These are phyloP conservation scores for Stagonosporopsis chrysanthemi DNA, from an alignment of 2,329 filamentous ascomycete species.

Conservation along the genomic window DNA sequence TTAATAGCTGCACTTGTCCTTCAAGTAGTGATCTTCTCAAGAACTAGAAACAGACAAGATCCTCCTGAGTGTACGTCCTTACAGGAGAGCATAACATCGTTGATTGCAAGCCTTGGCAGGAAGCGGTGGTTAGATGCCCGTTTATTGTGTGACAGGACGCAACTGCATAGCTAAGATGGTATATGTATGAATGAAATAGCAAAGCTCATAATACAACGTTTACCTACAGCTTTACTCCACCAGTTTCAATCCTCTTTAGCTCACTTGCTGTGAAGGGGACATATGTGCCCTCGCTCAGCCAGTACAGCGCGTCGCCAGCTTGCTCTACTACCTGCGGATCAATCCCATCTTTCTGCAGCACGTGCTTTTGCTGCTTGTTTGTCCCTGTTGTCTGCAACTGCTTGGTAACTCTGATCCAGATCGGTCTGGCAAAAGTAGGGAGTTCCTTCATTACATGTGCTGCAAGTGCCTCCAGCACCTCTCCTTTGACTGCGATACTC, in stretches of 20 bases:
- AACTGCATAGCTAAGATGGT: not conserved
- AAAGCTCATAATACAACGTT: not conserved
- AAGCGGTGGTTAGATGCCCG: not conserved
- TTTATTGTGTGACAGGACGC: not conserved
- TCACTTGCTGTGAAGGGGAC: constrained; percentile 35
- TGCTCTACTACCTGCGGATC: constrained; percentile 48
- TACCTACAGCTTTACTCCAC: constrained; percentile 38
- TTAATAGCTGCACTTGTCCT: not conserved
- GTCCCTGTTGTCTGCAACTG: constrained; percentile 55
- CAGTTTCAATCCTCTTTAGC: constrained; percentile 35
- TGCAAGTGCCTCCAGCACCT: constrained; percentile 35
- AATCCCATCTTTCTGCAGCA: constrained; percentile 53
- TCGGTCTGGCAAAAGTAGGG: constrained; percentile 54
- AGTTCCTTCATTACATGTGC: constrained; percentile 49
- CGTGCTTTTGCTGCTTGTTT: constrained; percentile 56
- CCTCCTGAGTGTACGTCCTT: too few relatives aligned
- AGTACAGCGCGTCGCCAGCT: constrained; percentile 51
- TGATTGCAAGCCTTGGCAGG: too few relatives aligned
- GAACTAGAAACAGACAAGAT: too few relatives aligned
- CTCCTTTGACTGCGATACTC: constrained; percentile 17
- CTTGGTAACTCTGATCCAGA: constrained; percentile 53
- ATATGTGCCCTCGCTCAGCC: constrained; percentile 47
- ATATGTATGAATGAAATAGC: not conserved
- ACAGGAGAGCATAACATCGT: too few relatives aligned
- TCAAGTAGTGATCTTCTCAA: not conserved